A percentile compares a stretch with the other conserved stretches of the same genome.
Evolutionary conservation across 768 basidiomycete genomes (phyloP).

Genomic region (Hirschioporus abietinus): DNA sequence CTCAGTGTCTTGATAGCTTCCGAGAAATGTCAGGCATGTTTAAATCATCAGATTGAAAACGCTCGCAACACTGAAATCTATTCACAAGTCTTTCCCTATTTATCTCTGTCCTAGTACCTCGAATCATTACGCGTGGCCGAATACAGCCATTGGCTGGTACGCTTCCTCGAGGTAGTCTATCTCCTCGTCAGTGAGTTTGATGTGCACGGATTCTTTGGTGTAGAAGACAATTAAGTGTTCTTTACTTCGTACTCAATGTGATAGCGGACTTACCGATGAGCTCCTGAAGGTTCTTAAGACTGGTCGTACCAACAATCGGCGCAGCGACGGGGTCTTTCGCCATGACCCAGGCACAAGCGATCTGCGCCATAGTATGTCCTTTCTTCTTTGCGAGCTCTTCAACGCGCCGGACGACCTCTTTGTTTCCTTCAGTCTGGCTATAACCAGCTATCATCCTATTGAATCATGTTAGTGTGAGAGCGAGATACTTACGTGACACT

Average conservation of each 20-base stretch:
- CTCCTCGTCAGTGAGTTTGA: constrained; percentile 52
- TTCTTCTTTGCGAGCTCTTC: constrained; percentile 50
- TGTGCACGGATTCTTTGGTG: constrained; percentile 33
- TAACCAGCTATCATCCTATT: constrained; percentile 18
- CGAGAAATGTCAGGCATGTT: too few species aligned
- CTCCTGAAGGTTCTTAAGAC: constrained; percentile 45
- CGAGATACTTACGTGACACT: background rate
- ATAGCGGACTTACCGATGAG: constrained; percentile 34
- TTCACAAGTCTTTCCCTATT: too few species aligned
- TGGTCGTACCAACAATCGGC: constrained; percentile 55
- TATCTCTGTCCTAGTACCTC: too few species aligned
- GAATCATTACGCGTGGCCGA: constrained; percentile 32
- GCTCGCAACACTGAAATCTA: too few species aligned
- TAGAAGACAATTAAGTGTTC: background rate
- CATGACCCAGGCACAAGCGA: constrained; percentile 49
- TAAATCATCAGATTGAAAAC: too few species aligned
- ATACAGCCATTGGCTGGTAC: constrained; percentile 39
- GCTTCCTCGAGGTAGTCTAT: constrained; percentile 49
- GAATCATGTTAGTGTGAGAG: background rate
- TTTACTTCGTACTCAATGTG: too few species aligned
- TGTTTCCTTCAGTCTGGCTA: constrained; percentile 24
- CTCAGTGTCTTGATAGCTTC: too few species aligned
- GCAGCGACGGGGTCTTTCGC: constrained; percentile 39
- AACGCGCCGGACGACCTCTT: constrained; percentile 37
- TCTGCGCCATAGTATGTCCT: constrained; percentile 50